Percentiles rank a stretch among this genome's conserved stretches.
phyloP scores from a whole-genome alignment of 2,329 filamentous ascomycete species.

The Rhytidhysteron rufulum region DNA sequence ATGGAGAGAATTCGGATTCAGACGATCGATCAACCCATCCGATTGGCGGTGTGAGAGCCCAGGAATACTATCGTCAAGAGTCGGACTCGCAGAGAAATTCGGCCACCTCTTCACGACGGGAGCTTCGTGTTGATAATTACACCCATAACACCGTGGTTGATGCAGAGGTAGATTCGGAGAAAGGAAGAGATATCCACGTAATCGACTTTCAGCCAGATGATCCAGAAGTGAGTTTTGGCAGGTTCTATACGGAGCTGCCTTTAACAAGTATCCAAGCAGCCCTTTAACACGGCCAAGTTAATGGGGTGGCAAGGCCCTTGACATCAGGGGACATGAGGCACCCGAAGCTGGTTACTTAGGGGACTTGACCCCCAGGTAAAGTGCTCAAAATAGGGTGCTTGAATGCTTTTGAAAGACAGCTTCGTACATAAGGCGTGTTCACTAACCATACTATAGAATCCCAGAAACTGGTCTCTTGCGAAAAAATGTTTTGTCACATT shows the following conservation, averaged over 20 bases:
- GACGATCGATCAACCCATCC: slow-evolving; percentile 6
- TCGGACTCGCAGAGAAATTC: slow-evolving; percentile 10
- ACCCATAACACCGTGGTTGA: slow-evolving; percentile 38
- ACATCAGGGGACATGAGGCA: no score
- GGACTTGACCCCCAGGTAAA: no score
- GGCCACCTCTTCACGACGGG: slow-evolving; percentile 11
- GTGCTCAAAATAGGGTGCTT: no score
- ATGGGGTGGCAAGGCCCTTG: no score
- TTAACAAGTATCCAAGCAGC: no score
- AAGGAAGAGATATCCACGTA: slow-evolving; percentile 48
- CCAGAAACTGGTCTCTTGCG: slow-evolving; percentile 43
- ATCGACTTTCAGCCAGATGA: slow-evolving; percentile 48
- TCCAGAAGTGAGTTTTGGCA: slow-evolving; percentile 23
- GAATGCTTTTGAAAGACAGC: no score
- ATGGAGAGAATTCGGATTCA: slow-evolving; percentile 26
- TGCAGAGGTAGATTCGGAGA: slow-evolving; percentile 48
- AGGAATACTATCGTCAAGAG: slow-evolving; percentile 6
- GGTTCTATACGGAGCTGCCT: no score
- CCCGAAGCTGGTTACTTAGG: no score
- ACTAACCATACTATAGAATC: slow-evolving; percentile 41
- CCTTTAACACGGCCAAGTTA: no score
- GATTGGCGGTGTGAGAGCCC: slow-evolving; percentile 3
- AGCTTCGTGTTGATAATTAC: slow-evolving; percentile 17
- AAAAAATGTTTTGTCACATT: slow-evolving; percentile 46
- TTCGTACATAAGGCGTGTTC: no score